Base-by-base conservation (phyloP, 805 yeast genomes). In the Nematodospora valgi region DNA sequence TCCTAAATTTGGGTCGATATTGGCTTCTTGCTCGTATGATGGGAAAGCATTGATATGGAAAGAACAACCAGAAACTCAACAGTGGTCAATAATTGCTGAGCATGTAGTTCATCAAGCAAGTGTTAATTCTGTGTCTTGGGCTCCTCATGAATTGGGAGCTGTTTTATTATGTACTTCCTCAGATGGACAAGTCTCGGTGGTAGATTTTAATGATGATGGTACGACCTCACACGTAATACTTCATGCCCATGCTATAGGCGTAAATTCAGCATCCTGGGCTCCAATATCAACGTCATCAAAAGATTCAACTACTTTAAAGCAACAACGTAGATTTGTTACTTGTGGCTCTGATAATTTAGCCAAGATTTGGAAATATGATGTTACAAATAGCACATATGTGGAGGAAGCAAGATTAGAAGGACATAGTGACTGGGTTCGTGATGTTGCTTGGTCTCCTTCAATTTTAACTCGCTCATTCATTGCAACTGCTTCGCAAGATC, bases 341-440 rank as follows among this genome's bases (percentile, higher is more conserved):
- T 95, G 96, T 49, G 98, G 98, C 31, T 86, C 94, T 43, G 98
- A 93, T 59, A 89, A 91, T 53, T 71, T 87, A 48, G 95, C 89
- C 38, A 89, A 87, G 58, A 78, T 93, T 51, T 93, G 98, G 98
- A 75, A 71, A 50, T 80, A 64, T 49, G 82, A 82, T 43, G 62
- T 76, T 8, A 61, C 72, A 5, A 49, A 52, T 30, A 74, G 72
- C 46, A 74, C 74, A 18, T 87, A 85, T 56, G 72, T 72, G 17
- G 73, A 81, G 50, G 96, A 91, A 59, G 81, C 80, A 27, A 74
- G 78, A 18, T 73, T 93, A 36, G 81, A 80, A 44, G 98, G 97
- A 26, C 98, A 93, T 61, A 72, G 86, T 12, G 98, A 93, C 61
- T 93, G 99, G 99, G 97, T 93, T 22, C 81, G 98, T 62, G 99